Percentiles rank a stretch among this genome's conserved stretches.
These are phyloP conservation scores for Hemisphaericaspora subhashii DNA, from an alignment of 1,139 yeast species.

Conservation along the genomic window DNA sequence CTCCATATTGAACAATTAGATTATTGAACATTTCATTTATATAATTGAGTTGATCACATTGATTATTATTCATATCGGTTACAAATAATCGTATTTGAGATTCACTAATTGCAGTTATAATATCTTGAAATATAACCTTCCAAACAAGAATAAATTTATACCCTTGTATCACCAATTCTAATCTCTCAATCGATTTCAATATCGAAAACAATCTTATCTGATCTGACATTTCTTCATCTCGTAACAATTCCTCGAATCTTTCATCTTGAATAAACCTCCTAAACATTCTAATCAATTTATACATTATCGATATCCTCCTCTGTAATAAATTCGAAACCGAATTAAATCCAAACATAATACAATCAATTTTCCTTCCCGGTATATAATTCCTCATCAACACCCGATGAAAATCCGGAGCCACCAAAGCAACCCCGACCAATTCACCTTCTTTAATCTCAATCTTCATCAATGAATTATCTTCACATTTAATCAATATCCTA, in stretches of 20 bases:
- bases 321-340: slow-evolving; percentile 29
- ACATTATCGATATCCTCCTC: slow-evolving; percentile 21
- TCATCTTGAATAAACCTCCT: slow-evolving; percentile 11
- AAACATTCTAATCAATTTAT: slow-evolving; percentile 21
- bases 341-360: slow-evolving; percentile 32
- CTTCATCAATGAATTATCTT: slow-evolving; percentile 18
- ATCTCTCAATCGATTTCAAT: slow-evolving; percentile 21
- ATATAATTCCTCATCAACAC: slow-evolving; percentile 24
- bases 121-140: slow-evolving; percentile 27
- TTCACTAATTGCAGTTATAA: slow-evolving; percentile 28
- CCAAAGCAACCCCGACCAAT: slow-evolving; percentile 7
- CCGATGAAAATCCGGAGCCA: slow-evolving; percentile 25
- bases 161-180: slow-evolving; percentile 19
- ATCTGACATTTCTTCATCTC: slow-evolving; percentile 16
- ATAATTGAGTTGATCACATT: slow-evolving; percentile 12
- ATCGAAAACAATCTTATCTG: slow-evolving; percentile 19
- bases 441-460: slow-evolving; percentile 12
- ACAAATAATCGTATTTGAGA: slow-evolving; percentile 19
- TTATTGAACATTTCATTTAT: slow-evolving; percentile 20
- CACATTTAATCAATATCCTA: slow-evolving; percentile 19
- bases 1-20: slow-evolving; percentile 27
- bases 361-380: slow-evolving; percentile 27
- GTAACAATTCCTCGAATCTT: slow-evolving; percentile 6
- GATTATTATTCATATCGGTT: slow-evolving; percentile 11
- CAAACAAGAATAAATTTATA: slow-evolving; percentile 23